Base-by-base conservation (phyloP, 768 basidiomycete species). In the Trametes villosa region DNA sequence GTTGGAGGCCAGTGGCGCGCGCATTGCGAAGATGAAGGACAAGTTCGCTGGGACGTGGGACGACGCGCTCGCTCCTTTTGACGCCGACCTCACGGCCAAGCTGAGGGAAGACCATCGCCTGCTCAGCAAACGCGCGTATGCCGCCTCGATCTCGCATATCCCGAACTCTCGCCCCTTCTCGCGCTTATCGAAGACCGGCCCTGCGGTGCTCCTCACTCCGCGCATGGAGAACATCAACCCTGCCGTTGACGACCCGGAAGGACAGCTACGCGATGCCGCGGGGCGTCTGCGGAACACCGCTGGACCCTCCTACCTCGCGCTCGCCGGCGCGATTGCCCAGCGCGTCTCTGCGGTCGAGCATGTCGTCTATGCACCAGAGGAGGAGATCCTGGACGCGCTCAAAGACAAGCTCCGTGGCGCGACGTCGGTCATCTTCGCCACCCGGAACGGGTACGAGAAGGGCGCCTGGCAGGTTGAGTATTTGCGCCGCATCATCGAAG, bases 231-330 rank as follows among this genome's bases (percentile, higher is more conserved):
- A 78, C n/a, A 67, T 87, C 34, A 88, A 88, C 72, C 76, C 72
- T 52, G 87, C 86, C 0, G 86, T 89, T 15, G 88, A 88, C 55
- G 84, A 83, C 49, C 76, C 76, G 0, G 82, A 83, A 34, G 79
- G 75, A 6, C 69, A 79, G 29, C 65, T 82, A 41, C 75, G 76
- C 49, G 80, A 75, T 29, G 65, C 68, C 11, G 72, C 74, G 27
- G 84, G 82, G 3, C 72, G 72, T 24, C 60, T 83, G 22, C 72
- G 81, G 53, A 87, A 88, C 74, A 88, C 82, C 3, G 85, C 83
- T 0, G 84, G 84, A 0, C 77, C 83, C 1, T 79, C 83, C 1
- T 88, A 85, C 71, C 62, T 79, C 9, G 75, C 82, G 2, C 77
- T 89, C 36, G 83, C 79, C 0, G 65, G 38, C 11, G 44, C 65